These are phyloP conservation scores for Apiotrichum gamsii DNA, from an alignment of 1,284 basidiomycete species.

Conservation along the genomic window DNA sequence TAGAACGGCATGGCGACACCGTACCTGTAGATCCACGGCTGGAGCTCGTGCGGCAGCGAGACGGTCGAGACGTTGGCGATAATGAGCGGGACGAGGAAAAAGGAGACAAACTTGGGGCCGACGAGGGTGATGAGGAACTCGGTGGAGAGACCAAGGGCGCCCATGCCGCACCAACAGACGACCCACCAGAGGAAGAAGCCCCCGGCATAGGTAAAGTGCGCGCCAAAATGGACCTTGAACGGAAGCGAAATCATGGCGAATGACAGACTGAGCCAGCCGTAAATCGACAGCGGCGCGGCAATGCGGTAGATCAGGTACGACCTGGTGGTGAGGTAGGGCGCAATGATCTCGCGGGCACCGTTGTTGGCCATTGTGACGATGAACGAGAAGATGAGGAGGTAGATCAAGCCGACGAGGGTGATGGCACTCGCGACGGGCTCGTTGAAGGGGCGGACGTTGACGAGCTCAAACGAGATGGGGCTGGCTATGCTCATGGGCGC, in stretches of 20 bases:
- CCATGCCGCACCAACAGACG: conserved; percentile 55
- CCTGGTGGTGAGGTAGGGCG: conserved; percentile 52
- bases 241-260: conserved; percentile 60
- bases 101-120: conserved; percentile 40
- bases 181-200: conserved; percentile 74
- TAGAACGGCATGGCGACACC: conserved; percentile 63
- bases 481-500: conserved; percentile 58
- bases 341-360: conserved; percentile 47
- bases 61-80: conserved; percentile 64
- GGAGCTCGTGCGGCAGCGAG: conserved; percentile 58
- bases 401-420: conserved; percentile 62
- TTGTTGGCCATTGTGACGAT: conserved; percentile 49
- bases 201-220: conserved; percentile 47
- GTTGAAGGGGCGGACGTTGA: conserved; percentile 60
- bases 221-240: conserved; percentile 54
- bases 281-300: conserved; percentile 53
- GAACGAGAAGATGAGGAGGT: conserved; percentile 56
- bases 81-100: conserved; percentile 51
- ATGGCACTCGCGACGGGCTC: conserved; percentile 65
- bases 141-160: conserved; percentile 52
- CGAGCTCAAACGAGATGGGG: conserved; percentile 53
- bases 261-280: conserved; percentile 59
- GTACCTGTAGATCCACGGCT: conserved; percentile 59
- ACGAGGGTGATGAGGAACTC: conserved; percentile 51
- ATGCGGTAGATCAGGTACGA: conserved; percentile 58